These are phyloP conservation scores for Penicillium sp. DNA, from an alignment of 2,329 filamentous ascomycete genomes.

Conservation along the genomic window DNA sequence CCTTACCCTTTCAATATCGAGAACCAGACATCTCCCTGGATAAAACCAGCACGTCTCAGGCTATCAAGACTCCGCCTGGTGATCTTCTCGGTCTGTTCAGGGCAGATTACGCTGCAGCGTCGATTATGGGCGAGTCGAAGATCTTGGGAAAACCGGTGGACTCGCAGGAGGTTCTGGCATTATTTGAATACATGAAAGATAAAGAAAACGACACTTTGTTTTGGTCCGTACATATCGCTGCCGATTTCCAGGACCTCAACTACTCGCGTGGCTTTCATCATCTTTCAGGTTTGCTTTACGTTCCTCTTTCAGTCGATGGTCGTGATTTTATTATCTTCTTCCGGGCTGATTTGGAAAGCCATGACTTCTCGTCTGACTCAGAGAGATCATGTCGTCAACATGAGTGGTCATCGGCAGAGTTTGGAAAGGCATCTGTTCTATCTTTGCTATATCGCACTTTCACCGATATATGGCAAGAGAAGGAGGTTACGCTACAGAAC, in stretches of 20 bases:
- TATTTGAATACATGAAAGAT: conserved; percentile 79
- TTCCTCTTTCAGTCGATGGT: conserved; percentile 71
- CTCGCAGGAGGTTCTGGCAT: conserved; percentile 74
- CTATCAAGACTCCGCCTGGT: conserved; percentile 80
- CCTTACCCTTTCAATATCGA: conserved; percentile 72
- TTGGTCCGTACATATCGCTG: conserved; percentile 68
- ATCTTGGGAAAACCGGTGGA: conserved; percentile 71
- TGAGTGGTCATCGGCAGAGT: conserved; percentile 83
- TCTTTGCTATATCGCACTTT: conserved; percentile 84
- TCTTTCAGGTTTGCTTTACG: conserved; percentile 73
- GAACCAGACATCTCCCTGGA: conserved; percentile 74
- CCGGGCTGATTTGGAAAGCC: conserved; percentile 57
- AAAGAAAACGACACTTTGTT: conserved; percentile 69
- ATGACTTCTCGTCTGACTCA: background rate
- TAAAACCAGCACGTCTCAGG: conserved; percentile 68
- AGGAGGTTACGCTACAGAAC: conserved; percentile 76
- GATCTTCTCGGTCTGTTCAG: conserved; percentile 79
- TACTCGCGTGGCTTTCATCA: conserved; percentile 75
- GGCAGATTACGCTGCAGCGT: conserved; percentile 78
- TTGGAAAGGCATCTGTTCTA: conserved; percentile 81
- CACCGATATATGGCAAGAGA: conserved; percentile 87
- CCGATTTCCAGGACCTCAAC: conserved; percentile 75
- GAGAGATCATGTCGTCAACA: conserved; percentile 55
- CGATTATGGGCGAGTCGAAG: conserved; percentile 79
- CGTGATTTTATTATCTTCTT: conserved; percentile 87